Percentiles rank a stretch among this genome's conserved stretches.
Evolutionary conservation across 2,329 filamentous ascomycete genomes (phyloP).

Genomic region (Tolypocladium inflatum): DNA sequence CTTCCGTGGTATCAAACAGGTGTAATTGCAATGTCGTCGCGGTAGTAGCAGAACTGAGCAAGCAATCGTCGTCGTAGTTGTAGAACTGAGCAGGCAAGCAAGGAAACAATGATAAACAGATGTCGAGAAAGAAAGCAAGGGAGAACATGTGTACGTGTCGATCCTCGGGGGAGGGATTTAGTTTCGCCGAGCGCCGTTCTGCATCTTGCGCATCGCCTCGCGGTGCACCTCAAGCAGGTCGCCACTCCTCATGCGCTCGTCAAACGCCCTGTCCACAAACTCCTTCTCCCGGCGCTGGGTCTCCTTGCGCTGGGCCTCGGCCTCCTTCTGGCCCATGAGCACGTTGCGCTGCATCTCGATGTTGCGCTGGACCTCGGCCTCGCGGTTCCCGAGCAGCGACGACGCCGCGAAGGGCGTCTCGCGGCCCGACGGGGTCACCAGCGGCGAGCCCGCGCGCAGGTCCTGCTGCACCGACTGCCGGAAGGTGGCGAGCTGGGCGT

Average conservation of each 20-base stretch:
- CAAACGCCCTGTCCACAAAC: constrained; percentile 53
- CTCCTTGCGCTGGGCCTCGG: constrained; percentile 50
- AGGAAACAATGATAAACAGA: neutral
- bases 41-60: neutral
- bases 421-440: constrained; percentile 21
- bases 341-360: constrained; percentile 45
- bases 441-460: constrained; percentile 33
- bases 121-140: neutral
- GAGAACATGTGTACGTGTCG: neutral
- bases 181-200: constrained; percentile 25
- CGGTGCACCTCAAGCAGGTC: constrained; percentile 69
- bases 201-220: constrained; percentile 73
- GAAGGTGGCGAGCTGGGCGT: constrained; percentile 57
- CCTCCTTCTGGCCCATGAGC: constrained; percentile 53
- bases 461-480: constrained; percentile 56
- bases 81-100: neutral
- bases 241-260: constrained; percentile 66
- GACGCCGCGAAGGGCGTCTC: constrained; percentile 28
- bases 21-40: neutral
- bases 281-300: constrained; percentile 48
- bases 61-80: neutral
- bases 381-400: constrained; percentile 23
- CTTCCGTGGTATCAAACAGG: neutral
- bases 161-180: neutral
- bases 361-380: constrained; percentile 32